Base-by-base conservation (phyloP, 345 rosid species). In the Erucastrum elatum region DNA sequence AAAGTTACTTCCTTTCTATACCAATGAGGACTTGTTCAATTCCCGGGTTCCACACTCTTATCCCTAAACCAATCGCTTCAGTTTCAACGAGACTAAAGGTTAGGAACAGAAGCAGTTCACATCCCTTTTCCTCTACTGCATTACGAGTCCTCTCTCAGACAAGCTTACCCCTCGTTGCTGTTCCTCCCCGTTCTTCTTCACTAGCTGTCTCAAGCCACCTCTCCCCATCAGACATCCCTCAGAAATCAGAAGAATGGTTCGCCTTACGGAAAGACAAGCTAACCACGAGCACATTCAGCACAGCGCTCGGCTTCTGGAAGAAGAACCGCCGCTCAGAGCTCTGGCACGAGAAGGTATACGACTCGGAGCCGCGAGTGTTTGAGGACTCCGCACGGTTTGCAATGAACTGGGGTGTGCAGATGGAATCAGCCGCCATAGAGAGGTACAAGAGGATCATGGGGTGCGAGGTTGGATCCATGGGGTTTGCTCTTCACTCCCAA, bases 211-310 rank as follows among this genome's bases (percentile, higher is more conserved):
- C 81, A 65, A 84, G 91, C 17, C 46, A 76, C 35, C 71, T 85
- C 59, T 77, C 86, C 8, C 89, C 83, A 8, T 86, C 88, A 0
- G 89, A 90, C 70, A 80, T 81, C 39, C 91, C 93, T 6, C 98
- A 94, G 83, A 92, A 87, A 7, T 94, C 98, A 3, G 93, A 94
- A 15, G 98, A 92, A 86, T 94, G 98, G 98, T 92, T 90, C 83
- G 92, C 91, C 16, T 79, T 94, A 37, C 81, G 97, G 63, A 90
- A 76, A 87, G 87, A 92, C 85, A 87, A 86, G 84, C 83, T 94
- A 70, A 94, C 98, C 5, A 88, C 98, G 0, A 94, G 98, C 86
- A 92, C 97, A 65, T 94, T 94, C 85, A 92, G 97, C 64, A 94
- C 97, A 17, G 98, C 92, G 5, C 81, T 94, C 41, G 98, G 98